Conservation (phyloP, 306 rosid species). For the Calophaca sinica region DNA sequence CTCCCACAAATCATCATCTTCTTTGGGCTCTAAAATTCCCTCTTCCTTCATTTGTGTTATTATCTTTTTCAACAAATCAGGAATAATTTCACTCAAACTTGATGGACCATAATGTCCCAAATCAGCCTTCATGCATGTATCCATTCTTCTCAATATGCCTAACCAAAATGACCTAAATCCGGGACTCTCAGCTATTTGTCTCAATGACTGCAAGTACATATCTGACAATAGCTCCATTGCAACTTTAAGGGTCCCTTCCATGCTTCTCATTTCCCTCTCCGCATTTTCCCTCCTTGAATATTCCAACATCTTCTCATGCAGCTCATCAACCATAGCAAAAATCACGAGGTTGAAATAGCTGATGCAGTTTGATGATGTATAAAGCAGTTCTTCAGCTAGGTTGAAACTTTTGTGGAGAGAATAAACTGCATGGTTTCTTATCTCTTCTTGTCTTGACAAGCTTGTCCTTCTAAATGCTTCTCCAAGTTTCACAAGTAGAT, state of each 20-base stretch:
- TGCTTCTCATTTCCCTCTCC: slow-evolving; percentile 89
- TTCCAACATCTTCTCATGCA: slow-evolving; percentile 92
- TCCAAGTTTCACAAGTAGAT: slow-evolving; percentile 77
- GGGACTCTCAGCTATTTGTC: slow-evolving; percentile 59
- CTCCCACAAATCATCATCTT: slow-evolving; percentile 88
- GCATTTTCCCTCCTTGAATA: slow-evolving; percentile 86
- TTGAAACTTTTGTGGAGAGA: slow-evolving; percentile 71
- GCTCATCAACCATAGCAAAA: slow-evolving; percentile 90
- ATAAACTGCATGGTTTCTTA: slow-evolving; percentile 79
- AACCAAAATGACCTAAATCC: slow-evolving; percentile 83
- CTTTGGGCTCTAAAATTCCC: slow-evolving; percentile 61
- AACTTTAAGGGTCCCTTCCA: slow-evolving; percentile 85
- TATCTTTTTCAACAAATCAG: slow-evolving; percentile 73
- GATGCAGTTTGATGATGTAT: slow-evolving; percentile 61
- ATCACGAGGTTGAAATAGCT: slow-evolving; percentile 76
- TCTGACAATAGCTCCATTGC: slow-evolving; percentile 80
- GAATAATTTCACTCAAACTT: slow-evolving; percentile 60
- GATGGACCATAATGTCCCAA: slow-evolving; percentile 76
- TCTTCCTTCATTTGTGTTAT: slow-evolving; percentile 75
- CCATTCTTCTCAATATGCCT: slow-evolving; percentile 93
- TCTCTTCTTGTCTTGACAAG: slow-evolving; percentile 84
- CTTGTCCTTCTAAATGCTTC: slow-evolving; percentile 79
- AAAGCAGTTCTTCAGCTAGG: slow-evolving; percentile 74
- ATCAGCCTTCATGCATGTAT: slow-evolving; percentile 88
- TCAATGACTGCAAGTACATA: slow-evolving; percentile 73